These are phyloP conservation scores for Podosphaera aphanis DNA, from an alignment of 2,329 filamentous ascomycete species.

Conservation along the genomic window DNA sequence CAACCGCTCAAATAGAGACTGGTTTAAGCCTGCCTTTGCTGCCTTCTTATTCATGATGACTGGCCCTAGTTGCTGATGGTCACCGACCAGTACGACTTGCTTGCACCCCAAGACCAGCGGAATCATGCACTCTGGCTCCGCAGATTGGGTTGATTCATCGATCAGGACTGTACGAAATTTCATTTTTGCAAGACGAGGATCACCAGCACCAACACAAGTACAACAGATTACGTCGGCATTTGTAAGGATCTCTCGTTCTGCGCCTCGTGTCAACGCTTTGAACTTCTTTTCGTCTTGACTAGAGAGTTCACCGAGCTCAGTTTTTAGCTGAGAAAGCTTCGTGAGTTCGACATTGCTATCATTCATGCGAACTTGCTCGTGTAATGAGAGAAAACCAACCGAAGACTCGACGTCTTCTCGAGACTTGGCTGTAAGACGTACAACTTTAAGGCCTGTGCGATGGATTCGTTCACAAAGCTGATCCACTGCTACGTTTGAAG, in stretches of 20 bases:
- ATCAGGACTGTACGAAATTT: conserved; percentile 97
- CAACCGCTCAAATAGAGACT: conserved; percentile 92
- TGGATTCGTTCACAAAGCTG: conserved; percentile 96
- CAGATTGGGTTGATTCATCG: conserved; percentile 93
- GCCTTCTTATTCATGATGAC: conserved; percentile 99
- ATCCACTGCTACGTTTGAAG: conserved; percentile 94
- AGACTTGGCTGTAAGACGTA: conserved; percentile 94
- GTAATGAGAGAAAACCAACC: conserved; percentile 80
- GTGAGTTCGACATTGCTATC: conserved; percentile 84
- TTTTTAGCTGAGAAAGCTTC: conserved; percentile 84
- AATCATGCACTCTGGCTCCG: conserved; percentile 97
- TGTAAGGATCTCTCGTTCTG: conserved; percentile 80
- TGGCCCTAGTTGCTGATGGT: conserved; percentile 91
- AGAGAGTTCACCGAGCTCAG: conserved; percentile 70
- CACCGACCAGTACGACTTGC: conserved; percentile 93
- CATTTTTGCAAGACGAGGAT: conserved; percentile 85
- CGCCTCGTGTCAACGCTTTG: conserved; percentile 80
- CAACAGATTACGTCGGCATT: conserved; percentile 98
- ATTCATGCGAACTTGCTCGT: conserved; percentile 93
- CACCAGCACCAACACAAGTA: conserved; percentile 90
- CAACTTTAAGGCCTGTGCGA: conserved; percentile 80
- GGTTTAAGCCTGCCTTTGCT: conserved; percentile 88
- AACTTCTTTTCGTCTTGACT: conserved; percentile 97
- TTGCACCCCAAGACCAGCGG: conserved; percentile 92
- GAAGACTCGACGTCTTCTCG: conserved; percentile 97